Evolutionary conservation across 441 rosid genomes (phyloP).

Genomic region (Metrosideros polymorpha): DNA sequence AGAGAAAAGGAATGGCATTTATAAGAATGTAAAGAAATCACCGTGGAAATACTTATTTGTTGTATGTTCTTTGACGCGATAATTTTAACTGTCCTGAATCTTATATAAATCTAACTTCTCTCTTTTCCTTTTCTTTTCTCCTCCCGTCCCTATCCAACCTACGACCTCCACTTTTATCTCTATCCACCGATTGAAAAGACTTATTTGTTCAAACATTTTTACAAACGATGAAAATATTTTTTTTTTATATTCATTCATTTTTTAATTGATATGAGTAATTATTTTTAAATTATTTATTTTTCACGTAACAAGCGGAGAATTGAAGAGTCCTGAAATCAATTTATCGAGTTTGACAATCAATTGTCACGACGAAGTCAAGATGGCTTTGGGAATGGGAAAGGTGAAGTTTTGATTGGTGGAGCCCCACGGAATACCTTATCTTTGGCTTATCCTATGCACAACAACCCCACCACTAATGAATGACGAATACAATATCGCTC

Average conservation of each 20-base stretch:
- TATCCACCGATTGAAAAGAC: too few relatives aligned
- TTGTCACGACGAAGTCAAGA: not conserved
- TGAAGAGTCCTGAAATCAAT: too few relatives aligned
- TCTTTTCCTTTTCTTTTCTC: not conserved
- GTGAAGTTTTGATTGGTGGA: not conserved
- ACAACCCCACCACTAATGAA: not conserved
- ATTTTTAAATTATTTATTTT: too few relatives aligned
- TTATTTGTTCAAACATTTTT: too few relatives aligned
- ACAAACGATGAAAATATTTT: too few relatives aligned
- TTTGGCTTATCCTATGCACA: not conserved
- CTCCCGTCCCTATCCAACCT: not conserved
- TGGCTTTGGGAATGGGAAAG: not conserved
- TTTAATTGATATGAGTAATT: too few relatives aligned
- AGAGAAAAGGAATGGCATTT: not conserved
- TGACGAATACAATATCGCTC: not conserved
- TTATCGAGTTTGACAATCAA: too few relatives aligned
- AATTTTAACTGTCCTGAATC: not conserved
- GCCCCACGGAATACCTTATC: not conserved
- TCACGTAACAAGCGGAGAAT: too few relatives aligned
- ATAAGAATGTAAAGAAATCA: too few relatives aligned
- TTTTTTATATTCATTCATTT: too few relatives aligned
- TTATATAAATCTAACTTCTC: not conserved
- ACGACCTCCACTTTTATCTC: too few relatives aligned
- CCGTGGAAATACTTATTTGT: too few relatives aligned
- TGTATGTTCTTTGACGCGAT: not conserved